Conservation (phyloP, 106 monocot species). For the Dioscorea dumetorum region DNA sequence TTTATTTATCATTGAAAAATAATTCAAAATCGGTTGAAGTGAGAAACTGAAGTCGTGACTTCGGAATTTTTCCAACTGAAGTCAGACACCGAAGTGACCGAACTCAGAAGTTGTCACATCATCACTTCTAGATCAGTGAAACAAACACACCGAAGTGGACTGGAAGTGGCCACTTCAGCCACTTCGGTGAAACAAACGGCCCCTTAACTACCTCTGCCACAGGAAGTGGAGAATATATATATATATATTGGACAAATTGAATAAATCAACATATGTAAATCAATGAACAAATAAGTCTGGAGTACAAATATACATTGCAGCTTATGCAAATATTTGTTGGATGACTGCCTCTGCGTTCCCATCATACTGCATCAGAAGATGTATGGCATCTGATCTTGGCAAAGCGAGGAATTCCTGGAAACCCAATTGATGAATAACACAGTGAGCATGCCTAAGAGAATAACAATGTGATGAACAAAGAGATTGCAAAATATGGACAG, state of each 20-base stretch:
- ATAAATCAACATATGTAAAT: slow-evolving; percentile 9
- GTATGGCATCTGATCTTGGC: slow-evolving; percentile 86
- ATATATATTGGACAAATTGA: slow-evolving; percentile 1
- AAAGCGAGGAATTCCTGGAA: slow-evolving; percentile 86
- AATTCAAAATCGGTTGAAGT: too few species aligned
- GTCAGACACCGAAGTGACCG: too few species aligned
- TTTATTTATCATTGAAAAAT: too few species aligned
- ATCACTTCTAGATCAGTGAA: too few species aligned
- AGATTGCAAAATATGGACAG: background rate
- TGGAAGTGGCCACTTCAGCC: too few species aligned
- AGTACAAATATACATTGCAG: slow-evolving; percentile 20
- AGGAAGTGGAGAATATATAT: background rate
- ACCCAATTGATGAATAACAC: background rate
- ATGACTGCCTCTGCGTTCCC: slow-evolving; percentile 86
- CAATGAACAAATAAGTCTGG: background rate
- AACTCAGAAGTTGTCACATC: too few species aligned
- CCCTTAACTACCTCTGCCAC: too few species aligned
- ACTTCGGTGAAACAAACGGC: too few species aligned
- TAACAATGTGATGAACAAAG: background rate
- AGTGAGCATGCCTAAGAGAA: background rate
- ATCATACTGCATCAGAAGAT: slow-evolving; percentile 76
- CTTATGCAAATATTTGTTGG: slow-evolving; percentile 77
- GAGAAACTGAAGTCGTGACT: too few species aligned
- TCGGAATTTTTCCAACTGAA: too few species aligned
- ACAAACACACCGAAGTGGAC: too few species aligned